A percentile compares a stretch with the other conserved stretches of the same genome.
Conservation (phyloP, 176 grass and related monocot genomes). For the Microstegium vimineum region DNA sequence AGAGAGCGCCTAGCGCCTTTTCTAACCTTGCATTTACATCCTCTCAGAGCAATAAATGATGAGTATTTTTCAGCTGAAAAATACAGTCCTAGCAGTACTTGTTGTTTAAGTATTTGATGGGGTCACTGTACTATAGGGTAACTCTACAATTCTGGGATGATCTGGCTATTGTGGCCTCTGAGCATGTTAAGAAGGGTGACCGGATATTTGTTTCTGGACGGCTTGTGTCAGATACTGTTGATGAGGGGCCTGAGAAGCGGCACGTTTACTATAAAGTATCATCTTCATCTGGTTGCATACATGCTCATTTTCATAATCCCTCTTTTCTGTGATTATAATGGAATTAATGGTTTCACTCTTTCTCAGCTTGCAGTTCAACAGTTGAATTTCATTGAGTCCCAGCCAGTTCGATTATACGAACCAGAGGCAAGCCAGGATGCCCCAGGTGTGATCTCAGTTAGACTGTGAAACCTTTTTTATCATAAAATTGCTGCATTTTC, state of each 20-base stretch:
- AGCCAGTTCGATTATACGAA: slow-evolving; percentile 60
- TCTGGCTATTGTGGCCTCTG: slow-evolving; percentile 62
- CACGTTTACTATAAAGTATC: slow-evolving; percentile 82
- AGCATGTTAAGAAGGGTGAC: slow-evolving; percentile 72
- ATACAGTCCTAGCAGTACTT: not conserved
- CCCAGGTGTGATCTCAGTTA: slow-evolving; percentile 50
- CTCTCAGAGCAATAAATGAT: not conserved
- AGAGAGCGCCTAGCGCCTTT: too few species aligned
- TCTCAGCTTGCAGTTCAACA: slow-evolving; percentile 77
- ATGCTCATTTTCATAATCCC: not conserved
- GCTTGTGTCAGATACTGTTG: slow-evolving; percentile 73
- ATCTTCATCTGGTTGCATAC: not conserved
- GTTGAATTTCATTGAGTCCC: slow-evolving; percentile 71
- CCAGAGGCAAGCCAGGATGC: slow-evolving; percentile 38
- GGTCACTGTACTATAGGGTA: slow-evolving; percentile 43
- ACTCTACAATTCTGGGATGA: slow-evolving; percentile 90
- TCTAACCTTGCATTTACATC: not conserved
- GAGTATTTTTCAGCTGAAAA: not conserved
- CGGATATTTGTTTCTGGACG: slow-evolving; percentile 79
- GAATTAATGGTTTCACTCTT: slow-evolving; percentile 1
- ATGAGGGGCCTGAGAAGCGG: slow-evolving; percentile 54
- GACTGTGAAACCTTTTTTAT: not conserved
- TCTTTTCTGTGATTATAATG: slow-evolving; percentile 13
- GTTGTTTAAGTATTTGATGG: not conserved
- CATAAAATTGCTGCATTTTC: not conserved